Base-by-base conservation (phyloP, 148 eudicot species). In the Rhododendron vialii region DNA sequence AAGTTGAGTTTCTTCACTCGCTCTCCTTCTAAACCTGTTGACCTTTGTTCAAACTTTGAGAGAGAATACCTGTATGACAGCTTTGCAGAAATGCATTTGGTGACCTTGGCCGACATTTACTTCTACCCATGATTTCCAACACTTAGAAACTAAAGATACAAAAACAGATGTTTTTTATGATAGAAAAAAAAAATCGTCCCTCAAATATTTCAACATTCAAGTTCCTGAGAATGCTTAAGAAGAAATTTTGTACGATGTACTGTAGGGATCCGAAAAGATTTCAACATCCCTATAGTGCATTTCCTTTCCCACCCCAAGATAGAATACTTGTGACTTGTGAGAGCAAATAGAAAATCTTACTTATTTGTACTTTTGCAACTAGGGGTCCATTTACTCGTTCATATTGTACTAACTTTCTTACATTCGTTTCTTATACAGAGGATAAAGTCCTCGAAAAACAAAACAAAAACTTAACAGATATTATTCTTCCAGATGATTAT, bases 401-500 rank as follows among this genome's bases (percentile, higher is more conserved):
- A 36, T 17, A 43, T n/a, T 12, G 47, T 5, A 36, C 50, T 17
- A 48, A 17, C 11, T 28, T 67, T 48, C 12, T 53, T 30, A 7
- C 38, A 28, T 28, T 33, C 45, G 10, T 35, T 22, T 74, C 51
- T 55, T n/a, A 33, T 35, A 7, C 65, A 12, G 26, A 73, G 41
- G 5, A 53, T 13, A 12, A 50, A 84, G 26, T 35, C 22, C 14
- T 33, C 47, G 2, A 50, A 71, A 43, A 38, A 5, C 35, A 57
- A 35, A 82, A 67, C 13, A 75, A 65, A 51, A 33, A 51, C 41
- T 7, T 74, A 26, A 22, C 80, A 26, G 55, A 35, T 84, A 36
- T 36, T 35, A 33, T 30, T n/a, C 47, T 79, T 57, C 15, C 82
- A 51, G 48, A 33, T 85, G 48, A 77, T 73, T 51, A 61, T 93